Base-by-base conservation (phyloP, 441 rosid species). In the Adansonia grandidieri region DNA sequence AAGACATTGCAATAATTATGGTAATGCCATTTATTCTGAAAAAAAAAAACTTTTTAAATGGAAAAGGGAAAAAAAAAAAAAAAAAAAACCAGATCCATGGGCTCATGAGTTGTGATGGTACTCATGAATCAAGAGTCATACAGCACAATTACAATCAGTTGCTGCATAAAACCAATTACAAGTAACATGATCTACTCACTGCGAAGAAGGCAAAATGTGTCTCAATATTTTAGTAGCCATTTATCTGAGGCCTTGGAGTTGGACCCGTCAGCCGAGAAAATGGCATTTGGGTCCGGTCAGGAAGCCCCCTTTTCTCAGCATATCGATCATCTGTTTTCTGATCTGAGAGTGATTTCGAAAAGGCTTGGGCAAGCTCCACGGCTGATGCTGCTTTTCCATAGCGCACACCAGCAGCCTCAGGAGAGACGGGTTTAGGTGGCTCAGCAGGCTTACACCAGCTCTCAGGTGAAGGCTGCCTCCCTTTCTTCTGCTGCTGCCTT, bases 371-470 rank as follows among this genome's bases (percentile, higher is more conserved):
- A 78, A 92, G 95, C 80, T 94, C 93, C 74, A 90, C 76, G 0
- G 97, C 91, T n/a, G 97, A 92, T 54, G 95, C 92, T 68, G 91
- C 89, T 86, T 92, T 92, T 69, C 96, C 93, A 44, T 85, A 74
- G 57, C 93, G 90, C 68, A 67, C 2, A 28, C 92, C 84, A 63
- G 76, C 82, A 61, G 81, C 72, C 63, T 91, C 96, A 9, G 88
- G 82, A 50, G 93, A 85, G 56, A 83, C 81, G 0, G 88, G 91
- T 80, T 86, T 91, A 9, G 80, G 77, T 86, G 83, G 86, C 74
- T 83, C 89, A 5, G 84, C 85, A 5, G 91, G 88, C 76, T 91
- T 92, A 74, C 93, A 88, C 95, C 97, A 94, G 42, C 91, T 87
- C 83, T 94, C 95, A 9, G 96, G 98, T 50, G 98, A 94, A 75